Evolutionary conservation across 768 basidiomycete genomes (phyloP).

Genomic region (Leccinum uliginosum): DNA sequence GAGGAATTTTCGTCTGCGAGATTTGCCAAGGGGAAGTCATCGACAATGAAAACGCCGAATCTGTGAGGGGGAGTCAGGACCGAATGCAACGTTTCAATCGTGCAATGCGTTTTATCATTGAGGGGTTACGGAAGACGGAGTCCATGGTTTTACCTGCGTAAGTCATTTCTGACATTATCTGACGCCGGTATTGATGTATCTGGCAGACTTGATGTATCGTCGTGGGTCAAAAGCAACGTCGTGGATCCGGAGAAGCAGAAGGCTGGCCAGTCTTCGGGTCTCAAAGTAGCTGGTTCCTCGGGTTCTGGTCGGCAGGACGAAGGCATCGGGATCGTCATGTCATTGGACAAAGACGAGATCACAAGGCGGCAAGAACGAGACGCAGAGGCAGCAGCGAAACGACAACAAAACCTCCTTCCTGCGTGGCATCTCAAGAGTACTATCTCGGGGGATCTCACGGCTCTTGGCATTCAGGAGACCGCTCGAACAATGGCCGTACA

Average conservation of each 20-base stretch:
- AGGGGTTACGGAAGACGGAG: constrained; percentile 86
- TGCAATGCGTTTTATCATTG: constrained; percentile 83
- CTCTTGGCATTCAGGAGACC: constrained; percentile 73
- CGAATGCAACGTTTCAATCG: constrained; percentile 94
- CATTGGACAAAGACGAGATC: constrained; percentile 84
- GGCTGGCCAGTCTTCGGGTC: constrained; percentile 45
- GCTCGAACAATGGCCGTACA: constrained; percentile 45
- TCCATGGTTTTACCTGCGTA: constrained; percentile 81
- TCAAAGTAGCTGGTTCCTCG: constrained; percentile 73
- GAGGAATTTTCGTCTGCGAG: constrained; percentile 76
- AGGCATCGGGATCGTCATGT: constrained; percentile 82
- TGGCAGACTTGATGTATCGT: constrained; percentile 72
- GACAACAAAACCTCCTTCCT: constrained; percentile 88
- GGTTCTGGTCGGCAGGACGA: constrained; percentile 58
- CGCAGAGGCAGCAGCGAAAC: constrained; percentile 76
- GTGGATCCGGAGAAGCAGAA: constrained; percentile 60
- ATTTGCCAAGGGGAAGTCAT: constrained; percentile 82
- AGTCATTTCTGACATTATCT: constrained; percentile 26
- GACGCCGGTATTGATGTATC: constrained; percentile 1
- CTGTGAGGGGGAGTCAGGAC: constrained; percentile 81
- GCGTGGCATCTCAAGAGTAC: constrained; percentile 96
- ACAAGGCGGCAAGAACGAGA: constrained; percentile 70
- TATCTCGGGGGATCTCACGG: constrained; percentile 87
- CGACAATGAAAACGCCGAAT: constrained; percentile 90
- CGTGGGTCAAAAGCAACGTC: constrained; percentile 76